phyloP scores from a whole-genome alignment of 2,329 filamentous ascomycete genomes.

The Arthrinium phaeospermum region DNA sequence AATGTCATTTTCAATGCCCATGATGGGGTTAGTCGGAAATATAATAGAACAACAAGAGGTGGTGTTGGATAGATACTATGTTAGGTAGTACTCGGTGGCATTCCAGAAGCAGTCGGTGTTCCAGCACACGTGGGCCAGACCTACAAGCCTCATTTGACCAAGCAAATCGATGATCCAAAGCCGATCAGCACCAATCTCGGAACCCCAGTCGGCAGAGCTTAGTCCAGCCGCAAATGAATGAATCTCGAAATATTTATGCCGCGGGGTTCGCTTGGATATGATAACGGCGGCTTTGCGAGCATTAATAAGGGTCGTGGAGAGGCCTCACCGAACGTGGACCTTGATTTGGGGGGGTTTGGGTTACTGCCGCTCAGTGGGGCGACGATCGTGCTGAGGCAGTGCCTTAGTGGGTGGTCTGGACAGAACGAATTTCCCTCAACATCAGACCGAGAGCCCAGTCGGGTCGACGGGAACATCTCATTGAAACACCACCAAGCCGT shows the following conservation, averaged over 20 bases:
- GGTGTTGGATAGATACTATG: not conserved
- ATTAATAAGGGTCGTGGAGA: not conserved
- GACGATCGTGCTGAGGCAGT: constrained; percentile 2
- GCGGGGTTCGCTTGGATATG: constrained; percentile 1
- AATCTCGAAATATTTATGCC: not conserved
- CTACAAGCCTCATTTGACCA: not conserved
- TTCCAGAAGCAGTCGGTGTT: not conserved
- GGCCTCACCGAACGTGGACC: constrained; percentile 6
- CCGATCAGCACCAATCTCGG: not conserved
- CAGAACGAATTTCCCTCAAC: not conserved
- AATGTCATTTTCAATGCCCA: not conserved
- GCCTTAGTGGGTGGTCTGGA: not conserved
- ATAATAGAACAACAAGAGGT: not conserved
- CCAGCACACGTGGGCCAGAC: not conserved
- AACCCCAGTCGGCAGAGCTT: not conserved
- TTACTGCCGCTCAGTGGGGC: constrained; percentile 12
- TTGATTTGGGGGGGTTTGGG: not conserved
- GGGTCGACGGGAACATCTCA: not conserved
- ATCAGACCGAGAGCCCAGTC: constrained; percentile 8
- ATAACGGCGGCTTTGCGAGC: not conserved
- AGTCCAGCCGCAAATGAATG: not conserved
- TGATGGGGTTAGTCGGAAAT: not conserved
- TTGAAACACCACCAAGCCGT: not conserved
- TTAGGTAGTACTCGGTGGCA: not conserved
- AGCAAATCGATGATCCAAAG: not conserved